Conservation (phyloP, 371 early-diverging fungal genomes). For the Actinomortierella wolfii region DNA sequence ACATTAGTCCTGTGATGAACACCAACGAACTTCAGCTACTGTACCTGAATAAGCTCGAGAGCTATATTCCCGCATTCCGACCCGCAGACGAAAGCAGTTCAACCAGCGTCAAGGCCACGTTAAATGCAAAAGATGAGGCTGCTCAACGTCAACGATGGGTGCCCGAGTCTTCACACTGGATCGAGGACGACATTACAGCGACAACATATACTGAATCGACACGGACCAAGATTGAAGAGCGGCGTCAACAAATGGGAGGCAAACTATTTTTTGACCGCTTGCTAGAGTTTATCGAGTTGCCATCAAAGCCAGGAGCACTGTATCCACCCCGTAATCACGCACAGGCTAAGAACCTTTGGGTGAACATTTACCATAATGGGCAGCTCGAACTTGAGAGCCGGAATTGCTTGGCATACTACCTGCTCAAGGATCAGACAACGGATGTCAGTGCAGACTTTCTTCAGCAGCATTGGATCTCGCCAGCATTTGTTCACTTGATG, state of each 20-base stretch:
- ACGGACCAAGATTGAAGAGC: constrained; percentile 20
- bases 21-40: constrained; percentile 32
- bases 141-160: constrained; percentile 7
- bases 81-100: constrained; percentile 18
- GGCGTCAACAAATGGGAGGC: constrained; percentile 32
- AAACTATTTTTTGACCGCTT: constrained; percentile 43
- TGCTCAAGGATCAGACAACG: constrained; percentile 32
- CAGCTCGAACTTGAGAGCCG: constrained; percentile 31
- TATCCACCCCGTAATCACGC: constrained; percentile 34
- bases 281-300: constrained; percentile 30
- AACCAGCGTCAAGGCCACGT: constrained; percentile 4
- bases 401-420: constrained; percentile 40
- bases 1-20: constrained; percentile 38
- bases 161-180: no score
- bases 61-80: constrained; percentile 16
- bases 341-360: constrained; percentile 36
- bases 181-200: no score
- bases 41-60: constrained; percentile 31
- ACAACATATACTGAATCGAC: constrained; percentile 22
- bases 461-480: constrained; percentile 30
- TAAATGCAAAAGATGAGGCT: constrained; percentile 16
- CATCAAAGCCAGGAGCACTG: constrained; percentile 15
- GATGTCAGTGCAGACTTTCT: constrained; percentile 29
- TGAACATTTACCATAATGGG: constrained; percentile 35
- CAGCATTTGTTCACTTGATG: constrained; percentile 42